Evolutionary conservation across 805 yeast genomes (phyloP), one percentile per base, ranked within the genome.

Genomic region (Ogataea nakhonphanomensis): DNA sequence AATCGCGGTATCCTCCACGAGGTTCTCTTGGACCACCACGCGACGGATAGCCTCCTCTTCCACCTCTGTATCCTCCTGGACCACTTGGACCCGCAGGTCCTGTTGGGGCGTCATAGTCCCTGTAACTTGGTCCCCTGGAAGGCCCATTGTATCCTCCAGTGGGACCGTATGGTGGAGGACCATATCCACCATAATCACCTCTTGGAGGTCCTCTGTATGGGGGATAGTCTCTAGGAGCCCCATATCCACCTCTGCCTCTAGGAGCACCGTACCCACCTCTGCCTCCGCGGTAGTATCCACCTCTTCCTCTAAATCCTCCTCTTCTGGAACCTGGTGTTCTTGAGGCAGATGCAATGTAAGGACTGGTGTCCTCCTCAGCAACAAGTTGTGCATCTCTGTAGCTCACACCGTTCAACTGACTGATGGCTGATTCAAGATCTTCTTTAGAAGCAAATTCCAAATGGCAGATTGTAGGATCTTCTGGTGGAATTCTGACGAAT

Each of bases 321-420:
- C 70, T 55, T 41, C 69, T 51, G 41, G 69, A 69, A 51, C 70
- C 59, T 69, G 67, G 58, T 64, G 70, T 54, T 71, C 74, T 53
- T 67, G 79, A 48, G 67, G 78, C 64, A 37, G 65, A 55, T 14
- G 65, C 61, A 39, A 75, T 69, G 52, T 73, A 76, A 37, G 81
- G 81, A 41, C 78, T 65, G 35, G 78, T 74, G 56, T 88, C 96
- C 64, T 83, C 87, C 66, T 87, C 95, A 44, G 84, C 86, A 37
- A 79, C 66, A 43, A 87, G 69, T 45, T 78, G 69, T 38, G 79
- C 62, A 26, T 57, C 64, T 54, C 93, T 93, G 67, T 74, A 79
- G 45, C 84, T 83, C 45, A 77, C 69, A 51, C 78, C 81, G 63
- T 86, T 86, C 56, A 86, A 72, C 58, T 81, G 77, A 43, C 78